phyloP scores from a whole-genome alignment of 768 basidiomycete species.

The Cyclocybe cylindracea region DNA sequence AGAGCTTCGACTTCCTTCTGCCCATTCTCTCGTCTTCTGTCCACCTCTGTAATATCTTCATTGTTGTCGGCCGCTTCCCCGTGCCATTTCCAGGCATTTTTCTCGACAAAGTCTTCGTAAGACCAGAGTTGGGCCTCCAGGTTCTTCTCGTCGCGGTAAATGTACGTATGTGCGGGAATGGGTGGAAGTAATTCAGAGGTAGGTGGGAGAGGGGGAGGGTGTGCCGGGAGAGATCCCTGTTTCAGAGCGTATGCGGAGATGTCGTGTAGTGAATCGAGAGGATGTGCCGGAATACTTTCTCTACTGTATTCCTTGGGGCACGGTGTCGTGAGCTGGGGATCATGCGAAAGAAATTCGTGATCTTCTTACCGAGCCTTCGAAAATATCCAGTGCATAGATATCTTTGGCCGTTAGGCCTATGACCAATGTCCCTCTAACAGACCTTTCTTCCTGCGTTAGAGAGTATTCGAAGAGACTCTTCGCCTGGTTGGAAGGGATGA shows the following conservation, averaged over 20 bases:
- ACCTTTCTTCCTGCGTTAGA: slow-evolving; percentile 60
- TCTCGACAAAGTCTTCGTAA: slow-evolving; percentile 76
- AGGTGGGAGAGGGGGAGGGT: slow-evolving; percentile 42
- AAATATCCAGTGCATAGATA: slow-evolving; percentile 69
- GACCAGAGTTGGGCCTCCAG: slow-evolving; percentile 74
- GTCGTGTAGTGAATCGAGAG: slow-evolving; percentile 45
- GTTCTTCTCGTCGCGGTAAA: slow-evolving; percentile 50
- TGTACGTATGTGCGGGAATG: slow-evolving; percentile 69
- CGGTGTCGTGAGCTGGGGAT: background rate
- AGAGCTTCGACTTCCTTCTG: background rate
- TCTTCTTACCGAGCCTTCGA: slow-evolving; percentile 74
- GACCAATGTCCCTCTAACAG: slow-evolving; percentile 80
- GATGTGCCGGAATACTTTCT: slow-evolving; percentile 51
- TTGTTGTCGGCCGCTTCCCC: slow-evolving; percentile 37
- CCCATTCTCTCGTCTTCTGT: background rate
- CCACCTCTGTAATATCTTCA: slow-evolving; percentile 23
- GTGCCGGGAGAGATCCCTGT: slow-evolving; percentile 35
- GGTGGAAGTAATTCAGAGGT: slow-evolving; percentile 29
- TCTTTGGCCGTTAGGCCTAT: slow-evolving; percentile 67
- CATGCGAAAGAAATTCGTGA: background rate
- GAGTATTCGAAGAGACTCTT: slow-evolving; percentile 46
- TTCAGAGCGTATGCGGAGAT: slow-evolving; percentile 32
- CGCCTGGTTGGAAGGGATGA: slow-evolving; percentile 61
- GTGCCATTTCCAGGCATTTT: slow-evolving; percentile 82
- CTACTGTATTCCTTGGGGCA: slow-evolving; percentile 72